Evolutionary conservation across 139 green algal genomes (phyloP).

Genomic region (Tetradesmus obliquus): DNA sequence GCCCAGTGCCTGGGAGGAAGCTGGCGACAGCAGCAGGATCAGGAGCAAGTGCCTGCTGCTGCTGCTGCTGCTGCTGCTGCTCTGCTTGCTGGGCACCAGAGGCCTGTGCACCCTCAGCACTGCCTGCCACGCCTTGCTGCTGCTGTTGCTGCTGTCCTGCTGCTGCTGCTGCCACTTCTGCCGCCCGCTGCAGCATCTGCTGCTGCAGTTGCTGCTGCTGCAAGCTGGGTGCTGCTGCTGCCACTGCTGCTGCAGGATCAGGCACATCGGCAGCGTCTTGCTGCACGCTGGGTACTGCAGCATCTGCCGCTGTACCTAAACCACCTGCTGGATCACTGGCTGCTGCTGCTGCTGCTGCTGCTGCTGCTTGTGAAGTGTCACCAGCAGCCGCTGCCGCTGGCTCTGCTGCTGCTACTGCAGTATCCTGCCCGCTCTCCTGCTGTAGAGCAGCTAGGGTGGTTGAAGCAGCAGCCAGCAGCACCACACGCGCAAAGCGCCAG

Average conservation of each 20-base stretch:
- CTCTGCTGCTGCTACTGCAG: neutral
- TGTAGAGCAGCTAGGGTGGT: slow-evolving; percentile 17
- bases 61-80: neutral
- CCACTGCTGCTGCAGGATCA: neutral
- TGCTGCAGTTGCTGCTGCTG: slow-evolving; percentile 17
- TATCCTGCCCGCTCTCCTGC: neutral
- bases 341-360: neutral
- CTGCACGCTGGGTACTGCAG: neutral
- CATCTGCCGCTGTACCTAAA: neutral
- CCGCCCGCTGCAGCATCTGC: neutral
- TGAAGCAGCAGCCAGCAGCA: slow-evolving; percentile 25
- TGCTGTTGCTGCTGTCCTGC: neutral
- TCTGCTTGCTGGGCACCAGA: neutral
- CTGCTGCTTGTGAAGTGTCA: neutral
- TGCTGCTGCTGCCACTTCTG: neutral
- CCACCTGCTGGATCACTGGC: neutral
- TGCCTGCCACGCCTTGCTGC: neutral
- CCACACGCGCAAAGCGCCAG: slow-evolving; percentile 26
- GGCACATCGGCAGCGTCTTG: neutral
- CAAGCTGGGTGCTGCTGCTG: neutral
- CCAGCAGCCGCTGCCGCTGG: neutral
- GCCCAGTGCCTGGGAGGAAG: neutral
- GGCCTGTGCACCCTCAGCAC: neutral
- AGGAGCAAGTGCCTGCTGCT: neutral
- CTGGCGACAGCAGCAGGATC: neutral